Percentiles rank a stretch among this genome's conserved stretches.
phyloP scores from a whole-genome alignment of 495 filamentous ascomycete species.

The Staphylotrichum longicolle region DNA sequence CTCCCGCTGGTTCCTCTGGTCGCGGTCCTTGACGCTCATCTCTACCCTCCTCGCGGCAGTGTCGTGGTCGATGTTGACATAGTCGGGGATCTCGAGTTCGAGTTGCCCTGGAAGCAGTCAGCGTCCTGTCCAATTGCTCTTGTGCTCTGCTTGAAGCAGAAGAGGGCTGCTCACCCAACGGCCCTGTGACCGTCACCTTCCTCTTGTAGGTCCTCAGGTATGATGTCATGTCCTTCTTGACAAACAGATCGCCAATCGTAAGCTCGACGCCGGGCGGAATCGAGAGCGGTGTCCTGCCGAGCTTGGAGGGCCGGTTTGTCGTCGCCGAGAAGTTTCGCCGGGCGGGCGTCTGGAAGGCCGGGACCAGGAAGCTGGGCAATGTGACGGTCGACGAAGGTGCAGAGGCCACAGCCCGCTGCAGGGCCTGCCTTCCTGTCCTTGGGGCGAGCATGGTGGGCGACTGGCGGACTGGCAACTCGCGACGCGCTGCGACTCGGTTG shows the following conservation, averaged over 20 bases:
- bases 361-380: conserved; percentile 70
- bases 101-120: conserved; percentile 57
- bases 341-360: conserved; percentile 57
- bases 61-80: conserved; percentile 65
- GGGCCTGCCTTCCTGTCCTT: conserved; percentile 40
- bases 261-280: conserved; percentile 82
- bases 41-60: conserved; percentile 56
- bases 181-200: conserved; percentile 69
- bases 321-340: conserved; percentile 70
- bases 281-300: conserved; percentile 76
- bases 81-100: conserved; percentile 68
- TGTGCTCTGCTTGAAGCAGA: not conserved
- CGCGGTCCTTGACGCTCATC: conserved; percentile 62
- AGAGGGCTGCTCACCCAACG: conserved; percentile 56
- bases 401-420: conserved; percentile 40
- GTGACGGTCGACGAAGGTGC: conserved; percentile 38
- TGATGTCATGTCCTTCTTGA: conserved; percentile 50
- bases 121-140: not conserved
- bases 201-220: conserved; percentile 55
- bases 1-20: conserved; percentile 72
- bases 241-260: conserved; percentile 57
- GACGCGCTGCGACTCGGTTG: conserved; percentile 12
- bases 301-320: conserved; percentile 65
- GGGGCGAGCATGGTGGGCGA: conserved; percentile 48
- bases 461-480: conserved; percentile 18